Evolutionary conservation across 352 stramenopile genomes (phyloP), one percentile per base, ranked within the genome.

Genomic region (Phytophthora podocarpi): DNA sequence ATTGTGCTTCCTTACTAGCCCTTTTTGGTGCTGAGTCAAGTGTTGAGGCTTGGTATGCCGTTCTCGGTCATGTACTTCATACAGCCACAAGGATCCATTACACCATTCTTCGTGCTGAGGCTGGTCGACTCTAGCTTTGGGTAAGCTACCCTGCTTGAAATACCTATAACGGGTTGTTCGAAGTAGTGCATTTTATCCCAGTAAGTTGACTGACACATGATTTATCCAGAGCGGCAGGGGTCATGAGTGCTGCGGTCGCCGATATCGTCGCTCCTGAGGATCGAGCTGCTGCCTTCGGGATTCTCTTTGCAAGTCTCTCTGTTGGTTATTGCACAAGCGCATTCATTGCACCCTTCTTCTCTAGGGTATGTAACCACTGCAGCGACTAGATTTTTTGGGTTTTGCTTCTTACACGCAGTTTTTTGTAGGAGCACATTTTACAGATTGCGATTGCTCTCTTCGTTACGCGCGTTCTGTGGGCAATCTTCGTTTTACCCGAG

Each of bases 11-110:
- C n/a, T n/a, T n/a, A 41, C 15, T 53, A 91, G 83, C 67, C 83
- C 6, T 92, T 94, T 60, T 37, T 94, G 3, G 76, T 92, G n/a
- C 39, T 76, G 1, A 90, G 74, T 34, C 82, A 94, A 50, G 20
- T 90, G 16, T 59, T 76, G 24, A 79, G 81, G 9, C 28, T 91
- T 30, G 74, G 74, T 4, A 75, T 76, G 10, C 85, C 82, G 10
- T 91, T 92, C 41, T 74, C 82, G n/a, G 67, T 91, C 40, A 84
- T 92, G 57, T 87, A 80, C 37, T 91, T 92, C 50, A 78, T 77
- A 48, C 62, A 90, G 21, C 74, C 66, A 23, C 48, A 54, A 20
- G 80, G 82, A 9, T 74, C 79, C 16, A 92, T 94, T 46, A 70
- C 49, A 20, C 79, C 82, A 4, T 94, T 87, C 43, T 90, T 89